phyloP scores from a whole-genome alignment of 345 rosid species.

The Populus tremula region DNA sequence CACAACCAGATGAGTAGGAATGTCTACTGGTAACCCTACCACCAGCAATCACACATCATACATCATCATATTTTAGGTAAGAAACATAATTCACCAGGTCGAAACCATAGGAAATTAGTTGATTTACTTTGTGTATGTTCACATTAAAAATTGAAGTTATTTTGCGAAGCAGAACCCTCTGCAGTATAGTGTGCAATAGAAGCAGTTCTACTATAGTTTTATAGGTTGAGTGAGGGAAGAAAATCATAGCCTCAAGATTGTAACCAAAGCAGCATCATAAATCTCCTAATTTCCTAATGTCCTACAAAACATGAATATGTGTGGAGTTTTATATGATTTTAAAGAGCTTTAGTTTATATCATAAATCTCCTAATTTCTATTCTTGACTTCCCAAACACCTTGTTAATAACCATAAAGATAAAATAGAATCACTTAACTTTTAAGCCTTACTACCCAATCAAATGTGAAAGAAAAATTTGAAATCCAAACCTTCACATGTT shows the following conservation, averaged over 20 bases:
- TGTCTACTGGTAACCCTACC: neutral
- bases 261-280: neutral
- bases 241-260: neutral
- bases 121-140: neutral
- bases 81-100: neutral
- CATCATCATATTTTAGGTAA: neutral
- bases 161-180: neutral
- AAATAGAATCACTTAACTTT: neutral
- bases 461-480: neutral
- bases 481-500: constrained; percentile 54
- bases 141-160: neutral
- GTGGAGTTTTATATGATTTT: neutral
- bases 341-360: neutral
- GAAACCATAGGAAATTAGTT: neutral
- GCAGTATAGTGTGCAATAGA: neutral
- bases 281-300: neutral
- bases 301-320: neutral
- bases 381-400: neutral
- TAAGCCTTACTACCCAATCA: neutral
- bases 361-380: neutral
- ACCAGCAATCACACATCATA: neutral
- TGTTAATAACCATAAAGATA: neutral
- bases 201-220: neutral
- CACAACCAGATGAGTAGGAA: neutral
- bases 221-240: neutral